Base-by-base conservation (phyloP, 345 rosid genomes). In the Gossypium turneri region DNA sequence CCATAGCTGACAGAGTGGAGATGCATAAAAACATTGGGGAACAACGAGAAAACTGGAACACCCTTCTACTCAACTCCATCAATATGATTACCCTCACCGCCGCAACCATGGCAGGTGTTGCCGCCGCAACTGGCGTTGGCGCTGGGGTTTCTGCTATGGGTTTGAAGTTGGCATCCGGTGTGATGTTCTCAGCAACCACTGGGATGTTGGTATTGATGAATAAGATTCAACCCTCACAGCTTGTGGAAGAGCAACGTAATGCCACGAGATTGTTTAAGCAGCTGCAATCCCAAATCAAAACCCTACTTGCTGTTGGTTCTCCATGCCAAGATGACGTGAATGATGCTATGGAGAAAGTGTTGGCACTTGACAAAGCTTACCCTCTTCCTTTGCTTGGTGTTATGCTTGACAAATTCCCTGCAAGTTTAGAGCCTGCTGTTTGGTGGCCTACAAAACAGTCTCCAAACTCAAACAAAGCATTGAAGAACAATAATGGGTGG, bases 231-330 rank as follows among this genome's bases (percentile, higher is more conserved):
- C 92, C 94, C 5, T 88, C 94, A 13, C 90, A 90, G 34, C 80
- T 90, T 2, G 88, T 87, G 0, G 91, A 88, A 71, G 90, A 90
- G 76, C 92, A 85, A 61, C 83, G 90, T 68, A 88, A 82, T 44
- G 90, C 90, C 0, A 52, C 82, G 0, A 83, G 90, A 56, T 57
- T 88, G 66, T 88, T 86, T 75, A 86, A 81, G 77, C 84, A 85
- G 79, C 84, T 86, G 17, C 84, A 74, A 3, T 51, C n/a, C 13
- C 82, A 86, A 67, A 75, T 85, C 64, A 69, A 75, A 17, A 77
- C 81, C 8, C n/a, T 52, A 50, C 61, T 84, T 20, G 45, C 80
- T n/a, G n/a, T 76, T 16, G 76, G 83, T 11, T 61, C 67, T 17
- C 86, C 82, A 0, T 78, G 80, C 2, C 12, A 11, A 9, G 38